phyloP scores from a whole-genome alignment of 306 rosid genomes.

The Cyamopsis tetragonoloba region DNA sequence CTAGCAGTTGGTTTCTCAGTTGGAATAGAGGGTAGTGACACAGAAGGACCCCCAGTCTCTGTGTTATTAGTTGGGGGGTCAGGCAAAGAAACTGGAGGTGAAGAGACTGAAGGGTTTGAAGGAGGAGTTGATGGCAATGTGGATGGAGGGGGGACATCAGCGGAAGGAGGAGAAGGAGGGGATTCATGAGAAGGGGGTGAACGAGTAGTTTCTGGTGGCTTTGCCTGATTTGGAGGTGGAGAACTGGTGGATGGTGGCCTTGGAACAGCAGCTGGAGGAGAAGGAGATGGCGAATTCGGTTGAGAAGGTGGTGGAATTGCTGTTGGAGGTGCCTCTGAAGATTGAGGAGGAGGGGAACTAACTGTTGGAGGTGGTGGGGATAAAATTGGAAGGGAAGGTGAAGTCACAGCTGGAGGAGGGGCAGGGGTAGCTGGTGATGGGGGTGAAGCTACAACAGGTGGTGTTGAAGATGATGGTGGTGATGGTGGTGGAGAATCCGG shows the following conservation, averaged over 20 bases:
- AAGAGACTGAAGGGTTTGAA: conserved; percentile 52
- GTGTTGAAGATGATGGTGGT: conserved; percentile 34
- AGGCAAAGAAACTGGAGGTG: conserved; percentile 50
- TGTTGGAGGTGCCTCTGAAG: conserved; percentile 42
- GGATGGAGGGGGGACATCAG: conserved; percentile 30
- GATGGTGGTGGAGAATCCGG: conserved; percentile 40
- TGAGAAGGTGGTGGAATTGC: conserved; percentile 47
- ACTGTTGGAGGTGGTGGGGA: conserved; percentile 42
- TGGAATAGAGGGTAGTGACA: conserved; percentile 35
- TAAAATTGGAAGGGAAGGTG: conserved; percentile 49
- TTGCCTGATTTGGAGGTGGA: conserved; percentile 43
- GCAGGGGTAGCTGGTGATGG: conserved; percentile 32
- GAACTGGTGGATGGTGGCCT: conserved; percentile 45
- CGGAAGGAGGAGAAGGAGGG: conserved; percentile 46
- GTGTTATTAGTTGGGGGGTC: conserved; percentile 43
- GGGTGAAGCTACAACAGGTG: conserved; percentile 38
- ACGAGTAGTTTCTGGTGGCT: conserved; percentile 51
- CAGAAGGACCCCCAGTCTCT: conserved; percentile 11
- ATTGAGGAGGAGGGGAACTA: conserved; percentile 58
- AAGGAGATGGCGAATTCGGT: conserved; percentile 38
- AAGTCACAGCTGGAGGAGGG: conserved; percentile 42
- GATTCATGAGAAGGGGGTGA: conserved; percentile 40
- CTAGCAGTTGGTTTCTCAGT: conserved; percentile 60
- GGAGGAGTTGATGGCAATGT: conserved; percentile 58
- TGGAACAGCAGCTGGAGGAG: conserved; percentile 57